Evolutionary conservation across 208 protist species (phyloP).

Genomic region (Borovskyia barvae): DNA sequence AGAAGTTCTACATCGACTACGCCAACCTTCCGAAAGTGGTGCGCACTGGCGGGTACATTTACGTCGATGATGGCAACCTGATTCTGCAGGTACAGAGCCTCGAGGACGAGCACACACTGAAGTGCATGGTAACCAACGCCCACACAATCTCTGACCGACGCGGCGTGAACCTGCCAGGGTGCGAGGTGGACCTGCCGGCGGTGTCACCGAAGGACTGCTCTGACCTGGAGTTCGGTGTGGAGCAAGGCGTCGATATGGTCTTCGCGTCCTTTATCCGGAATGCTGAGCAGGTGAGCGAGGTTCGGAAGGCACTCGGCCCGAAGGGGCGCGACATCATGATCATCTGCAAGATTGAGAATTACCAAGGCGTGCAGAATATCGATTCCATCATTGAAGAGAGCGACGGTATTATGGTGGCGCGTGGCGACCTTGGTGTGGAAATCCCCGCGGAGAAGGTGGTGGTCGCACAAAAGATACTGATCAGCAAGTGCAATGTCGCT

Average conservation of each 20-base stretch:
- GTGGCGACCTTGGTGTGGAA: slow-evolving; percentile 98
- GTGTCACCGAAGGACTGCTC: slow-evolving; percentile 92
- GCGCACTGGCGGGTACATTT: slow-evolving; percentile 85
- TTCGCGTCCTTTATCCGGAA: slow-evolving; percentile 98
- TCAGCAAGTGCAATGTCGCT: slow-evolving; percentile 96
- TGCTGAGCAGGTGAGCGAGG: slow-evolving; percentile 92
- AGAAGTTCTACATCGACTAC: slow-evolving; percentile 94
- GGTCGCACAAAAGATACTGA: slow-evolving; percentile 98
- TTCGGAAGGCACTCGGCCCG: slow-evolving; percentile 89
- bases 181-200: slow-evolving; percentile 84
- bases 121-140: slow-evolving; percentile 78
- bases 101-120: slow-evolving; percentile 72
- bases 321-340: slow-evolving; percentile 93
- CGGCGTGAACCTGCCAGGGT: slow-evolving; percentile 88
- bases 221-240: slow-evolving; percentile 94
- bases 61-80: slow-evolving; percentile 97
- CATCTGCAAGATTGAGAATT: slow-evolving; percentile 99
- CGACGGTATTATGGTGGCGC: slow-evolving; percentile 99
- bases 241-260: slow-evolving; percentile 98
- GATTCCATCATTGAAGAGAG: slow-evolving; percentile 96
- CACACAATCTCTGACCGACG: slow-evolving; percentile 83
- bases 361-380: slow-evolving; percentile 97
- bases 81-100: slow-evolving; percentile 80
- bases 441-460: slow-evolving; percentile 98
- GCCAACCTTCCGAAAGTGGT: slow-evolving; percentile 76